Evolutionary conservation across 2,329 filamentous ascomycete species (phyloP).

Genomic region (Cordyceps cicadae): DNA sequence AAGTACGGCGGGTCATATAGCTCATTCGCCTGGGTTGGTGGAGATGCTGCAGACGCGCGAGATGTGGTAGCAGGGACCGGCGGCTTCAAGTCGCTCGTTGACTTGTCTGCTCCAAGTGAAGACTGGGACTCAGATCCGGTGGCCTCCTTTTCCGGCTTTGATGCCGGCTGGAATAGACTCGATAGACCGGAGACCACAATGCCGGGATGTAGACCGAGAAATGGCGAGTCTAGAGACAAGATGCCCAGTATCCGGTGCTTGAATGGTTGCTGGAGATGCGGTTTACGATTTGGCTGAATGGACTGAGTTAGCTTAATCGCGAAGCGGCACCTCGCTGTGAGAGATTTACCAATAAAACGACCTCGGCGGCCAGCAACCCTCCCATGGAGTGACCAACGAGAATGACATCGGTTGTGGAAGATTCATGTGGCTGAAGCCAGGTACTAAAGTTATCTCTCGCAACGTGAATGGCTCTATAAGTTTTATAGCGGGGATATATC

Average conservation of each 20-base stretch:
- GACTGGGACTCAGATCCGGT: not conserved
- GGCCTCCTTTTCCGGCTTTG: conserved; percentile 15
- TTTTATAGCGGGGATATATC: conserved; percentile 73
- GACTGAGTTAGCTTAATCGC: not conserved
- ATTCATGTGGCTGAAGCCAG: conserved; percentile 75
- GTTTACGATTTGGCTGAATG: conserved; percentile 26
- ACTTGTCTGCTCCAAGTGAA: conserved; percentile 10
- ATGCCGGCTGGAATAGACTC: conserved; percentile 58
- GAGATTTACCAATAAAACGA: conserved; percentile 52
- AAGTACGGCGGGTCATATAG: conserved; percentile 68
- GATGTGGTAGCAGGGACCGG: conserved; percentile 6
- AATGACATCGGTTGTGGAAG: conserved; percentile 65
- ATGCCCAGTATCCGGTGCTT: conserved; percentile 73
- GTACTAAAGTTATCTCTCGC: conserved; percentile 75
- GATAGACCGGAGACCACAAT: conserved; percentile 74
- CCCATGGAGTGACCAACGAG: conserved; percentile 87
- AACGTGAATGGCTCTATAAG: conserved; percentile 60
- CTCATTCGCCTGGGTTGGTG: conserved; percentile 35
- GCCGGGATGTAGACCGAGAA: conserved; percentile 81
- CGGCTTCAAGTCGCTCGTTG: not conserved
- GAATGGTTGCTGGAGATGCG: conserved; percentile 35
- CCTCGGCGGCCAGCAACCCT: conserved; percentile 72
- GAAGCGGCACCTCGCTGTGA: not conserved
- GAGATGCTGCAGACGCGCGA: conserved; percentile 7
- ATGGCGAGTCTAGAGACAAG: conserved; percentile 77